Evolutionary conservation across 768 basidiomycete genomes (phyloP), one percentile per base, ranked within the genome.

Genomic region (Cubamyces sp.): DNA sequence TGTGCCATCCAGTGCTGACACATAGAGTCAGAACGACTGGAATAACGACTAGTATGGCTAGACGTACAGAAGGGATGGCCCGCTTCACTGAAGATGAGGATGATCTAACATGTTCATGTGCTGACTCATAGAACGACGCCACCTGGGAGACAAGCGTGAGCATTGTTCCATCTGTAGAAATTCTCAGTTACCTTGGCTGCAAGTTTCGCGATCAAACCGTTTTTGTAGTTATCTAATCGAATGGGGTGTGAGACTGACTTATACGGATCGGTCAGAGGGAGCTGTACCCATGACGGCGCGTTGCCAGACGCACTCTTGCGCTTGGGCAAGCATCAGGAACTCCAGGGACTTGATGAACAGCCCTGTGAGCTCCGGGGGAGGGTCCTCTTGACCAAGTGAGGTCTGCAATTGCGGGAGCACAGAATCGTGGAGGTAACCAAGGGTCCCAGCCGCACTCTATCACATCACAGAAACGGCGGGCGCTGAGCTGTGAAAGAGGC

Each of bases 241-340:
- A 40, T 19, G 19, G 37, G 54, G 37, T 56, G 12, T 7, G 5
- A 57, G 39, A 58, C 43, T 51, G 18, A 23, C 1, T 34, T 18
- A 21, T 15, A 26, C 9, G 8, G 5, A 18, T n/a, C 18, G 37
- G 15, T 16, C 15, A 43, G 45, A 30, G 23, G 49, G 45, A 11
- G 3, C 68, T 71, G 68, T 68, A 93, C 94, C 91, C 61, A 92
- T 75, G 70, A 90, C 88, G 16, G 95, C 95, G 66, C 90, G 84
- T 71, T 96, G 95, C 96, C 96, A 98, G 43, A 87, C 93, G 71
- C 93, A 96, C 76, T 99, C 97, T 67, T 98, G 96, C 1, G 95
- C 96, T 74, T 98, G 94, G 0, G 94, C 94, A 5, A 96, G 81
- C 85, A 94, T 89, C 57, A 98, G 81, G 65, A 75, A 83, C 70